phyloP scores from a whole-genome alignment of 805 yeast genomes.

The Priceomyces castillae region DNA sequence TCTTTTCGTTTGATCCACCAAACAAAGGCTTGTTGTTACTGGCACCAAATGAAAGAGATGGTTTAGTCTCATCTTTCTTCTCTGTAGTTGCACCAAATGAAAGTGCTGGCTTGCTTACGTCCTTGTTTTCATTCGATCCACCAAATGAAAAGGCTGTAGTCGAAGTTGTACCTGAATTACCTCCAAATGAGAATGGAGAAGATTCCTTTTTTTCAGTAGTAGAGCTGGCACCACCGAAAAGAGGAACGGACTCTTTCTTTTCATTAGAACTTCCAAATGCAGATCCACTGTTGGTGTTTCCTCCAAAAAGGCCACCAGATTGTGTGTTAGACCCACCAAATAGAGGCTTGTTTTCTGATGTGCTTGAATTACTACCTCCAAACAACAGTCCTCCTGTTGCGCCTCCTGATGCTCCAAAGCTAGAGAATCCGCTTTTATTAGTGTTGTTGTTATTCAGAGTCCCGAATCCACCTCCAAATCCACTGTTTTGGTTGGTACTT shows the following conservation, averaged over 20 bases:
- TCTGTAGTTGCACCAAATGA: conserved; percentile 6
- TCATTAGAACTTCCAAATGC: conserved; percentile 9
- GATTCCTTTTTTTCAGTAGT: conserved; percentile 10
- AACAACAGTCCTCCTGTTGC: conserved; percentile 8
- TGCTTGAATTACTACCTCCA: conserved; percentile 2
- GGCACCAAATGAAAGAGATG: neutral
- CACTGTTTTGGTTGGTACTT: conserved; percentile 1
- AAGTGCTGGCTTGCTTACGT: conserved; percentile 13
- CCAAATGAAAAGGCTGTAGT: conserved; percentile 16
- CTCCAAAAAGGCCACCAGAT: conserved; percentile 6
- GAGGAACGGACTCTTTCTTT: neutral
- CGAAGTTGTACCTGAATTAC: conserved; percentile 10
- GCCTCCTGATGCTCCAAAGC: conserved; percentile 2
- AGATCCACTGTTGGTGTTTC: conserved; percentile 1
- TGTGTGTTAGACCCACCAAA: conserved; percentile 8
- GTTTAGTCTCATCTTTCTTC: conserved; percentile 5
- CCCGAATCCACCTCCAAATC: conserved; percentile 5
- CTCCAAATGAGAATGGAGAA: conserved; percentile 8
- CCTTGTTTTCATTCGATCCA: conserved; percentile 8
- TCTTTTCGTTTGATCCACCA: conserved; percentile 15
- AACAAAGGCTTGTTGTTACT: conserved; percentile 2
- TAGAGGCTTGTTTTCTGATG: conserved; percentile 6
- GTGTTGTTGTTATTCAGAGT: conserved; percentile 2
- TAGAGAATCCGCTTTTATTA: conserved; percentile 3
- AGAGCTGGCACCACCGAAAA: conserved; percentile 6